Conservation (phyloP, 2,329 filamentous ascomycete species). For the Talaromyces islandicus region DNA sequence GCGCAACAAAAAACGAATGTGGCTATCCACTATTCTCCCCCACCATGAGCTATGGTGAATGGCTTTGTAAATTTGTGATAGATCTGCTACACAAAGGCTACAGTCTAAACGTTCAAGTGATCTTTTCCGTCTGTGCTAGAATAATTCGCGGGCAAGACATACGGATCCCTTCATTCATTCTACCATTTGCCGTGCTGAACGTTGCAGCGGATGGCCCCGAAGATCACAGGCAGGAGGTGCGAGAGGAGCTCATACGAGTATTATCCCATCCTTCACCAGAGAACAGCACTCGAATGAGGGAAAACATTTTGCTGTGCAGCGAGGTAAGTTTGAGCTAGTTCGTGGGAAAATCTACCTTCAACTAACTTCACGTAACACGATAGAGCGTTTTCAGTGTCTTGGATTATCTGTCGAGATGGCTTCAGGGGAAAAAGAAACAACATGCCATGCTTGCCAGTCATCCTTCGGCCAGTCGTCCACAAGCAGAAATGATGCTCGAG, state of each 20-base stretch:
- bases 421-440: slow-evolving; percentile 67
- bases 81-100: slow-evolving; percentile 76
- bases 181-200: slow-evolving; percentile 83
- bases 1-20: slow-evolving; percentile 47
- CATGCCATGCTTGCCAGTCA: slow-evolving; percentile 26
- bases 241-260: slow-evolving; percentile 68
- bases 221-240: slow-evolving; percentile 58
- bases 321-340: slow-evolving; percentile 55
- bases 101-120: slow-evolving; percentile 64
- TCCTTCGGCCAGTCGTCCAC: slow-evolving; percentile 19
- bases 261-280: slow-evolving; percentile 58
- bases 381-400: slow-evolving; percentile 83
- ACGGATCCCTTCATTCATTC: slow-evolving; percentile 76
- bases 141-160: slow-evolving; percentile 82
- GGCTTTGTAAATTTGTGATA: slow-evolving; percentile 74
- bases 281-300: slow-evolving; percentile 54
- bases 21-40: slow-evolving; percentile 74
- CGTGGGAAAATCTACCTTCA: background rate
- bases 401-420: slow-evolving; percentile 87
- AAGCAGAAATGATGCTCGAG: slow-evolving; percentile 25
- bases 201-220: slow-evolving; percentile 68
- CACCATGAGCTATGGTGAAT: slow-evolving; percentile 65
- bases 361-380: slow-evolving; percentile 4
- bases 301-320: slow-evolving; percentile 77
- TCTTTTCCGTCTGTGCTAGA: slow-evolving; percentile 76